These are phyloP conservation scores for Lathyrus sativus DNA, from an alignment of 306 rosid genomes.

Conservation along the genomic window DNA sequence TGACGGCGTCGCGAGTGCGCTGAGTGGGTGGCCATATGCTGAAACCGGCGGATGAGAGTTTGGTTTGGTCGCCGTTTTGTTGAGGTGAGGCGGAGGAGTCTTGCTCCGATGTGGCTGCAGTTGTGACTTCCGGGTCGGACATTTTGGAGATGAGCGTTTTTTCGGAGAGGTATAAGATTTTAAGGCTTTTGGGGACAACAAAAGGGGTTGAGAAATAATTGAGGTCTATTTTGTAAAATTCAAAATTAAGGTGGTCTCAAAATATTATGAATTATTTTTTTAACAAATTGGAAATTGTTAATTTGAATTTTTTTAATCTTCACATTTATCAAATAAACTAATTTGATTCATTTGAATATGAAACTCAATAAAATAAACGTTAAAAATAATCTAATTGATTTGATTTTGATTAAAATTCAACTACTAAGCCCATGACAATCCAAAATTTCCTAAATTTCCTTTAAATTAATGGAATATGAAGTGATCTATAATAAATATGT, in stretches of 20 bases:
- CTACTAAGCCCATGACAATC: too few relatives aligned
- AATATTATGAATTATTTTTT: too few relatives aligned
- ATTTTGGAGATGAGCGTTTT: conserved; percentile 27
- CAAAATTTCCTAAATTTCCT: too few relatives aligned
- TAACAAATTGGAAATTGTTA: too few relatives aligned
- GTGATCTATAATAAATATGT: too few relatives aligned
- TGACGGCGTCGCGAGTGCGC: conserved; percentile 91
- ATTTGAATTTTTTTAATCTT: too few relatives aligned
- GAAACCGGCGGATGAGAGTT: conserved; percentile 44
- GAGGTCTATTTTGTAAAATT: not conserved
- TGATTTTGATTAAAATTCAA: too few relatives aligned
- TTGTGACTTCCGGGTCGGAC: conserved; percentile 56
- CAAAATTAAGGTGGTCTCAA: not conserved
- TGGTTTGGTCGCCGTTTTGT: conserved; percentile 16
- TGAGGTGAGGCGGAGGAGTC: conserved; percentile 4
- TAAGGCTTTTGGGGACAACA: not conserved
- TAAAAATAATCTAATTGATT: too few relatives aligned
- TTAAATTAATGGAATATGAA: too few relatives aligned
- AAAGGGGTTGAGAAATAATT: not conserved
- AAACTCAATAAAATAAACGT: too few relatives aligned
- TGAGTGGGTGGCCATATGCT: conserved; percentile 96
- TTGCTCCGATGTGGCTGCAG: conserved; percentile 37
- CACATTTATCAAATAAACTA: too few relatives aligned
- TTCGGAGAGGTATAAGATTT: not conserved
- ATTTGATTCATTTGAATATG: too few relatives aligned